Evolutionary conservation across 495 filamentous ascomycete genomes (phyloP).

Genomic region (Neurospora sp.): DNA sequence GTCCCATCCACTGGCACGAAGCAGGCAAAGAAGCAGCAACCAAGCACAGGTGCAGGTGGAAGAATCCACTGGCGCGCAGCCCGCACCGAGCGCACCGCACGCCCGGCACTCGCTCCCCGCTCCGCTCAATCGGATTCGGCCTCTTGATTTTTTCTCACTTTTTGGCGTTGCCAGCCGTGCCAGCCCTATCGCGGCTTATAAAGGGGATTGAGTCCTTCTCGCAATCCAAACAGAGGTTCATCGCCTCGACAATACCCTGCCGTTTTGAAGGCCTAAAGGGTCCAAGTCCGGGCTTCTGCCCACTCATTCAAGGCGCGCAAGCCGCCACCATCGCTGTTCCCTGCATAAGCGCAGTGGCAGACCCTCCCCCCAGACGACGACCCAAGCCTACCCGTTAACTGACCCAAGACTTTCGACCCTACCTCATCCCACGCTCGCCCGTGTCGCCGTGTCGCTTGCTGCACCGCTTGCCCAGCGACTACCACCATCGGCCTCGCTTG

Average conservation of each 20-base stretch:
- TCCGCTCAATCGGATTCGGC: neutral
- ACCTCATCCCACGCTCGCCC: neutral
- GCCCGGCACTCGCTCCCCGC: neutral
- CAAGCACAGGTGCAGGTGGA: neutral
- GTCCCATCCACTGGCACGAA: neutral
- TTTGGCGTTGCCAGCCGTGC: neutral
- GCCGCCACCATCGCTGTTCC: slow-evolving; percentile 23
- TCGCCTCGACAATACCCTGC: slow-evolving; percentile 9
- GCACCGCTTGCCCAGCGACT: neutral
- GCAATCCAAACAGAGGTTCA: neutral
- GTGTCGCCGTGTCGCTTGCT: neutral
- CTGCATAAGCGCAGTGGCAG: slow-evolving; percentile 25
- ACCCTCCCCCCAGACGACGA: slow-evolving; percentile 5
- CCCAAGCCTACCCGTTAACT: slow-evolving; percentile 1
- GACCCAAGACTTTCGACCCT: neutral
- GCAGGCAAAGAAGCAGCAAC: neutral
- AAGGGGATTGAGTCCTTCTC: neutral
- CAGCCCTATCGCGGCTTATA: neutral
- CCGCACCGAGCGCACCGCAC: neutral
- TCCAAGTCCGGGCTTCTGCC: slow-evolving; percentile 16
- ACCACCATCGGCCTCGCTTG: neutral
- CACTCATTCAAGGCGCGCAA: slow-evolving; percentile 20
- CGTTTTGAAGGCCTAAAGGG: slow-evolving; percentile 18
- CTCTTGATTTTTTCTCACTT: neutral
- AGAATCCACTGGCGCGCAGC: neutral